Conservation (phyloP, 805 yeast species). For the Myxozyma neglecta region DNA sequence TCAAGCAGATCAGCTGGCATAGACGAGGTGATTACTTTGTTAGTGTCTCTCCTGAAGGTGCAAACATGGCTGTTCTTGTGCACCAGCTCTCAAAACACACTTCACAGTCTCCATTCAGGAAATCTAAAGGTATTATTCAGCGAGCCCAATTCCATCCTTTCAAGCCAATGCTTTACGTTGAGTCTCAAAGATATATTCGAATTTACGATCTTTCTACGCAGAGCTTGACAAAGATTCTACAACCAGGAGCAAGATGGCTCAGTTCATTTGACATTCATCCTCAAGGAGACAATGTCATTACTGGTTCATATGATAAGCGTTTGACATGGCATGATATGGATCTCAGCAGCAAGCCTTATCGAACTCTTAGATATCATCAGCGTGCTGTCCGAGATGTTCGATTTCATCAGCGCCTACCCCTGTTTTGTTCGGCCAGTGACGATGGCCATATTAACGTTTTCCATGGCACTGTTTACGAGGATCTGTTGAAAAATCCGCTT, state of each 20-base stretch:
- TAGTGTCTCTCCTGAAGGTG: slow-evolving; percentile 92
- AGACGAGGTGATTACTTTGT: slow-evolving; percentile 96
- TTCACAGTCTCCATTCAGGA: slow-evolving; percentile 92
- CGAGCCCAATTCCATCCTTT: slow-evolving; percentile 97
- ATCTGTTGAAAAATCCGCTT: slow-evolving; percentile 90
- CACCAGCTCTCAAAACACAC: slow-evolving; percentile 93
- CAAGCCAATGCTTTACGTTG: slow-evolving; percentile 85
- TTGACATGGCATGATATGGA: slow-evolving; percentile 98
- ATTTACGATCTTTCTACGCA: slow-evolving; percentile 89
- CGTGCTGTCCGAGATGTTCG: slow-evolving; percentile 87
- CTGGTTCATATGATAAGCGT: slow-evolving; percentile 90
- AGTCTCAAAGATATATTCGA: slow-evolving; percentile 85
- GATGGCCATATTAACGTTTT: slow-evolving; percentile 91
- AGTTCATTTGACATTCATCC: slow-evolving; percentile 92
- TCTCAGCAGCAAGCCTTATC: slow-evolving; percentile 83
- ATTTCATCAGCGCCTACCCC: slow-evolving; percentile 85
- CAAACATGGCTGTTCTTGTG: slow-evolving; percentile 82
- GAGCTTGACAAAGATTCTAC: slow-evolving; percentile 72
- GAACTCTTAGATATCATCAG: slow-evolving; percentile 91
- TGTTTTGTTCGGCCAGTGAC: slow-evolving; percentile 92
- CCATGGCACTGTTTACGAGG: slow-evolving; percentile 96
- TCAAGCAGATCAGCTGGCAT: slow-evolving; percentile 91
- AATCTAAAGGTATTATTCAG: slow-evolving; percentile 90
- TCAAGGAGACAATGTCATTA: slow-evolving; percentile 85
- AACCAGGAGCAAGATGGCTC: slow-evolving; percentile 96